Base-by-base conservation (phyloP, 2,329 filamentous ascomycete species). In the Fusarium agapanthi region DNA sequence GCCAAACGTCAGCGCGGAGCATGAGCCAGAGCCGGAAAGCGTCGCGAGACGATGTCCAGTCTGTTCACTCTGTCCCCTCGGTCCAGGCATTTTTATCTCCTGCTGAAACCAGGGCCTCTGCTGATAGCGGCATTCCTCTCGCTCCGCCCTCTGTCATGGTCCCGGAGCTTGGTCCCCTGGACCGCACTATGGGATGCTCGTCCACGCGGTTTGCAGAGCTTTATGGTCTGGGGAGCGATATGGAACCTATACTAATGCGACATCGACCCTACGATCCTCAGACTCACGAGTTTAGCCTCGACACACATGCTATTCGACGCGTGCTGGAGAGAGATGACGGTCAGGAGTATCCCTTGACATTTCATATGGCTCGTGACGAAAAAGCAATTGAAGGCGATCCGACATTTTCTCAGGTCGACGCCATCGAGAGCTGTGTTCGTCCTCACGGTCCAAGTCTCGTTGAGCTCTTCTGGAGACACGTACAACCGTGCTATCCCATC, bases 291-390 rank as follows among this genome's bases (percentile, higher is more conserved):
- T 79, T 79, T 59, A 84, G 85, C 30, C 81, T 92, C 58, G 85
- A 92, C 72, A 88, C 89, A 55, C 84, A 91, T 50, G 91, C 90
- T 79, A 91, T 91, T 76, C 81, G 86, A 22, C 84, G 86, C 30
- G 84, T 88, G n/a, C 79, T 88, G 8, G 85, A 88, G 77, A 88
- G 88, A 74, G 86, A 85, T 37, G 74, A 76, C 18, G 75, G 74
- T 20, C 75, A 78, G 58, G 79, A 79, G 57, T 80, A 79, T 55
- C 79, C 79, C 28, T 65, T 80, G 43, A 80, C 77, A 10, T 80
- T 80, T 68, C 79, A 80, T n/a, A 71, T 80, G 67, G 79, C 77
- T 47, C 72, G 74, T n/a, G 78, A 81, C 57, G 72, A 76, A 32
- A 79, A 78, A 59, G 78, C 79, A 24, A 59, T 79, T 28, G 77